These are phyloP conservation scores for Aaosphaeria arxii DNA, from an alignment of 2,329 filamentous ascomycete genomes.

Conservation along the genomic window DNA sequence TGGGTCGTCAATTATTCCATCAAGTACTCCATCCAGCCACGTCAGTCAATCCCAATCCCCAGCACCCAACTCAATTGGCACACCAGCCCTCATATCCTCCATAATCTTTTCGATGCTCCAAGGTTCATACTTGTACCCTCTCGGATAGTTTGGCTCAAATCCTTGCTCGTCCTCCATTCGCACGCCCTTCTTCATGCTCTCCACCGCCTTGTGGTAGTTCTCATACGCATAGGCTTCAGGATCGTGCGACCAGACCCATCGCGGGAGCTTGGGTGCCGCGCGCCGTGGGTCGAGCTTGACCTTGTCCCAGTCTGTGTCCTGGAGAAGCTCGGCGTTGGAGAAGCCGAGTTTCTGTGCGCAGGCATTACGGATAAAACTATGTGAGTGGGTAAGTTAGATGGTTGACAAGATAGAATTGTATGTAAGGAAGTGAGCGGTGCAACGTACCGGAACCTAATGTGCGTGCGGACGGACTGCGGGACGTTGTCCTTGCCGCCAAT, in stretches of 20 bases:
- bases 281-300: constrained; percentile 45
- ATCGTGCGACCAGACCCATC: constrained; percentile 47
- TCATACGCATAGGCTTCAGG: constrained; percentile 45
- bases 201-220: constrained; percentile 42
- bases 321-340: constrained; percentile 46
- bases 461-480: constrained; percentile 37
- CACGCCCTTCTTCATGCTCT: constrained; percentile 41
- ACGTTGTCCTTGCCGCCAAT: constrained; percentile 41
- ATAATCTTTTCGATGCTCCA: constrained; percentile 45
- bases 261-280: constrained; percentile 44
- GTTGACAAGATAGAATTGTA: constrained; percentile 3
- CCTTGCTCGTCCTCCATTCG: constrained; percentile 41
- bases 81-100: constrained; percentile 36
- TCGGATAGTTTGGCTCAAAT: constrained; percentile 45
- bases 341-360: constrained; percentile 51
- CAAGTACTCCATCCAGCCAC: no score
- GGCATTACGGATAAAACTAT: constrained; percentile 45
- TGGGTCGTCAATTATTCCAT: no score
- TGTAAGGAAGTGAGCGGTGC: background rate
- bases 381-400: background rate
- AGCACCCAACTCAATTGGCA: constrained; percentile 28
- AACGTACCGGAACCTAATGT: constrained; percentile 41
- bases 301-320: constrained; percentile 49
- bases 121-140: constrained; percentile 39
- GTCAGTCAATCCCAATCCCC: constrained; percentile 33